phyloP scores from a whole-genome alignment of 2,329 filamentous ascomycete species.

The Parastagonospora avenae region DNA sequence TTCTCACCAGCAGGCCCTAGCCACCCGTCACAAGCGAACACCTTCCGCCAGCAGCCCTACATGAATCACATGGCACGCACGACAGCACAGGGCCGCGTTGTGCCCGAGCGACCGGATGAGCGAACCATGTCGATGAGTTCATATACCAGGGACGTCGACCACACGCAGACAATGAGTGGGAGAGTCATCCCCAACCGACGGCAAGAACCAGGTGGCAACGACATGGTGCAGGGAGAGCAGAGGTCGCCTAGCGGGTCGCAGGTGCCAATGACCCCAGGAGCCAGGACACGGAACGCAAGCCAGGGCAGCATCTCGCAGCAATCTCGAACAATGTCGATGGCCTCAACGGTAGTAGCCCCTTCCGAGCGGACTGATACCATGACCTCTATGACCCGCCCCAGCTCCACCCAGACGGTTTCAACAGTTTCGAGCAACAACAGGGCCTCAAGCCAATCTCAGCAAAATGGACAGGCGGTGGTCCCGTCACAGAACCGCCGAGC shows the following conservation, averaged over 20 bases:
- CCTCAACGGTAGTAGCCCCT: constrained; percentile 74
- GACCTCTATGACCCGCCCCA: constrained; percentile 51
- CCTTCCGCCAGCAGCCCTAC: constrained; percentile 79
- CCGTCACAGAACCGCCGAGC: constrained; percentile 64
- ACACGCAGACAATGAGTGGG: constrained; percentile 89
- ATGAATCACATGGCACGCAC: constrained; percentile 72
- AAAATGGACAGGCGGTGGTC: constrained; percentile 47
- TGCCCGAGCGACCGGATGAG: constrained; percentile 90
- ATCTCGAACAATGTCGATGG: constrained; percentile 87
- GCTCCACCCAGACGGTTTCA: constrained; percentile 40
- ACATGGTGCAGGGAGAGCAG: constrained; percentile 24
- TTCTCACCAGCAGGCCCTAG: constrained; percentile 61
- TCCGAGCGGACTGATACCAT: constrained; percentile 66
- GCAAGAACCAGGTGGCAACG: constrained; percentile 58
- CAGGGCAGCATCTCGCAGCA: constrained; percentile 44
- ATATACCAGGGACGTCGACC: constrained; percentile 75
- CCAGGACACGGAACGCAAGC: constrained; percentile 41
- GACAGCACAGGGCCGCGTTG: constrained; percentile 87
- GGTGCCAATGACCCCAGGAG: constrained; percentile 34
- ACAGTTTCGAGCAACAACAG: constrained; percentile 42
- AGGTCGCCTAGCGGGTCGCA: constrained; percentile 27
- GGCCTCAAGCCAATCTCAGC: constrained; percentile 51
- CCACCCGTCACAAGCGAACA: constrained; percentile 67
- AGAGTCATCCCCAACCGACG: constrained; percentile 82
- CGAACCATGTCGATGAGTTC: constrained; percentile 96